Percentiles rank a stretch among this genome's conserved stretches.
Evolutionary conservation across 2,329 filamentous ascomycete species (phyloP).

Genomic region (Chaetomium strumarium): DNA sequence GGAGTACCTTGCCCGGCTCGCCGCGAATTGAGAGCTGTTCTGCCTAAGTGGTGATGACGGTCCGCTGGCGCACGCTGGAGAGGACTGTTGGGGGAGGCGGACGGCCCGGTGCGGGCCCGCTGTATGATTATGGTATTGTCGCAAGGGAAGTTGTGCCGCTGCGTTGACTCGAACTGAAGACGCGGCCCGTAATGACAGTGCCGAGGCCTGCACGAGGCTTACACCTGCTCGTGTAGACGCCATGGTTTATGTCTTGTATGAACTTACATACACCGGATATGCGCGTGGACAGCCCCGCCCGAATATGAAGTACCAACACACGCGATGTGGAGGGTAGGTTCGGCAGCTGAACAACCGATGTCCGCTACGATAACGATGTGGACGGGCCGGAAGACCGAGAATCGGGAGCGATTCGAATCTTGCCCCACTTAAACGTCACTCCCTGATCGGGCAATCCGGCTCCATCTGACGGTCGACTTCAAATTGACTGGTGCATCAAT

Average conservation of each 20-base stretch:
- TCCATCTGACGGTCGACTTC: not conserved
- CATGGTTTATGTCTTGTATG: not conserved
- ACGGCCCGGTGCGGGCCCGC: not conserved
- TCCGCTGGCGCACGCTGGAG: not conserved
- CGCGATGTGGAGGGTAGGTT: no score
- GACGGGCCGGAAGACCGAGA: not conserved
- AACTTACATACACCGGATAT: not conserved
- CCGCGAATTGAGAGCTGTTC: not conserved
- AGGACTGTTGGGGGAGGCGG: not conserved
- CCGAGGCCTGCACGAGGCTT: not conserved
- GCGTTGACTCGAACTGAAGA: not conserved
- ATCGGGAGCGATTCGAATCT: not conserved
- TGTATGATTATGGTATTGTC: not conserved
- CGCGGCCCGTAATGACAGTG: not conserved
- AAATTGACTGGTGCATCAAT: no score
- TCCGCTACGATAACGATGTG: no score
- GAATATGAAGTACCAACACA: no score
- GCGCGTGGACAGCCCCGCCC: no score
- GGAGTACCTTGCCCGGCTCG: conserved; percentile 11
- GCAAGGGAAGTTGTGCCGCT: not conserved
- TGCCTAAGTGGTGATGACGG: not conserved
- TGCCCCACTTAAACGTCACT: conserved; percentile 4
- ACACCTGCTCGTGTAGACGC: conserved; percentile 5
- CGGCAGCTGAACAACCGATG: no score
- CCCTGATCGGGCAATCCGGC: not conserved